These are phyloP conservation scores for Candida anutae DNA, from an alignment of 1,139 yeast genomes.

Conservation along the genomic window DNA sequence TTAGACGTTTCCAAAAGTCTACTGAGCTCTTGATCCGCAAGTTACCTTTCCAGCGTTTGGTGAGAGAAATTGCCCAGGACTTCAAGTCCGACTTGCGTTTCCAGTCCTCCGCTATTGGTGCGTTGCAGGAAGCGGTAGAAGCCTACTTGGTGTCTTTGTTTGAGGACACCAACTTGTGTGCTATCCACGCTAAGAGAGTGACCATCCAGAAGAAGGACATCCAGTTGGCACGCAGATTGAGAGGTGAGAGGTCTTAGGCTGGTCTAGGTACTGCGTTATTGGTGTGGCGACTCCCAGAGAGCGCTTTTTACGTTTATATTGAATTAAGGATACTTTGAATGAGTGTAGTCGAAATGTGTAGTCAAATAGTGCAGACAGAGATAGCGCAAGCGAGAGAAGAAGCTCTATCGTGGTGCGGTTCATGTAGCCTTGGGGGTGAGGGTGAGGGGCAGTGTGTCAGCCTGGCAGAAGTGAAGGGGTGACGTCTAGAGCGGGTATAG, in stretches of 20 bases:
- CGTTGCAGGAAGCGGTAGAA: conserved; percentile 47
- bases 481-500: no score
- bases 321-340: no score
- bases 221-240: conserved; percentile 48
- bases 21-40: conserved; percentile 46
- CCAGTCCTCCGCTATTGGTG: conserved; percentile 46
- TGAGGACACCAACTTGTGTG: conserved; percentile 48
- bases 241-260: conserved; percentile 47
- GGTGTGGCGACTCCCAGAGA: no score
- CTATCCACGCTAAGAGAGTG: conserved; percentile 48
- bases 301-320: no score
- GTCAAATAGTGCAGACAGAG: no score
- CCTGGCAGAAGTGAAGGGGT: no score
- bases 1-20: conserved; percentile 46
- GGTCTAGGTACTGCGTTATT: no score
- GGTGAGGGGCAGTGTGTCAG: no score
- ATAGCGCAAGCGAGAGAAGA: no score
- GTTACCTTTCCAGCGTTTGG: conserved; percentile 44
- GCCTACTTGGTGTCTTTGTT: conserved; percentile 45
- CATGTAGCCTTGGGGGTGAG: no score
- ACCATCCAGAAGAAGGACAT: conserved; percentile 48
- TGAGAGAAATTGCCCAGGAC: conserved; percentile 43
- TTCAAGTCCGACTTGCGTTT: conserved; percentile 46
- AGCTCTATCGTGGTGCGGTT: no score
- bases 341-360: no score